Conservation (phyloP, 1,284 basidiomycete species). For the Moniliella sp. region DNA sequence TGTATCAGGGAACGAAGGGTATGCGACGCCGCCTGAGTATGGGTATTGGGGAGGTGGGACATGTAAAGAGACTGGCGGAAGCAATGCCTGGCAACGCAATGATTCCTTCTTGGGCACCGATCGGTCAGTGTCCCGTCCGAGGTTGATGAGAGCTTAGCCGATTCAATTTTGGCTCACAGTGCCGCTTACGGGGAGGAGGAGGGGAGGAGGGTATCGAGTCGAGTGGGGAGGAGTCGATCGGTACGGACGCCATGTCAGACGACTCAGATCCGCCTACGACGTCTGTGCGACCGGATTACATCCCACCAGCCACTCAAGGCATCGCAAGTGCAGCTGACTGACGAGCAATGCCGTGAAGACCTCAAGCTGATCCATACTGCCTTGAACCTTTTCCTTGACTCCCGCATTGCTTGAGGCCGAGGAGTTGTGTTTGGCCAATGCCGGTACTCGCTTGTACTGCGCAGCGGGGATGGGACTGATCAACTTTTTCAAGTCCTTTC, state of each 20-base stretch:
- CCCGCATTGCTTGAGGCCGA: conserved; percentile 76
- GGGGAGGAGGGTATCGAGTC: too few relatives aligned
- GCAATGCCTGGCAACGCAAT: too few relatives aligned
- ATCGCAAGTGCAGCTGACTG: conserved; percentile 14
- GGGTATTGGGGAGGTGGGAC: too few relatives aligned
- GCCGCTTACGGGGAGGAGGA: too few relatives aligned
- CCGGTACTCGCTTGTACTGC: conserved; percentile 53
- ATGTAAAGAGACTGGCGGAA: too few relatives aligned
- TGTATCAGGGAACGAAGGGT: too few relatives aligned
- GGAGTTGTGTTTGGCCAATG: conserved; percentile 43
- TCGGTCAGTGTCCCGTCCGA: too few relatives aligned
- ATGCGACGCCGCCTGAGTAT: too few relatives aligned
- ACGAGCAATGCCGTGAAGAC: conserved; percentile 38
- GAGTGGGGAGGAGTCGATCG: too few relatives aligned
- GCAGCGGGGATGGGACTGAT: conserved; percentile 50
- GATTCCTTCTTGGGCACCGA: too few relatives aligned
- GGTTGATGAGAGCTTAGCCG: too few relatives aligned
- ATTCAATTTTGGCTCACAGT: too few relatives aligned
- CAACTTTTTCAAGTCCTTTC: conserved; percentile 38
- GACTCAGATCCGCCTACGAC: conserved; percentile 29
- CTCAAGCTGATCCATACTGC: conserved; percentile 48
- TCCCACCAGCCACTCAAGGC: conserved; percentile 12
- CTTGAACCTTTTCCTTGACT: conserved; percentile 57
- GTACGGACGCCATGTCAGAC: conserved; percentile 17
- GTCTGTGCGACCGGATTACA: conserved; percentile 15